Conservation (phyloP, 78 protist genomes). For the Mantamonas sphyraenae region DNA sequence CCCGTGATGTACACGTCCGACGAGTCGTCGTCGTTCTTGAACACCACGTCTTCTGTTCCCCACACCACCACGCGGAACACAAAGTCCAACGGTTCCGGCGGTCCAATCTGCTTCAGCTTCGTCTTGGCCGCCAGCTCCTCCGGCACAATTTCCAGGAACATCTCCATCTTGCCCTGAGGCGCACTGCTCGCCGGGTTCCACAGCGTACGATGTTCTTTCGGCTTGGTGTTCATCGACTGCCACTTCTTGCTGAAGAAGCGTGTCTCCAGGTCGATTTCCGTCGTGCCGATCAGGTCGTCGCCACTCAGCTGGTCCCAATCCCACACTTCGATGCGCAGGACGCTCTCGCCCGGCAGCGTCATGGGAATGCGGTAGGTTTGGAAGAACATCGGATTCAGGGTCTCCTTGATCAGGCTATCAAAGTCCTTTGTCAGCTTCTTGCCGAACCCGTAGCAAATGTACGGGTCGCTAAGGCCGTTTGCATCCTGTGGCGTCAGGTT, state of each 20-base stretch:
- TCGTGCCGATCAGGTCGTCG: conserved; percentile 23
- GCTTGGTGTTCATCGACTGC: not conserved
- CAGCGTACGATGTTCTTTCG: not conserved
- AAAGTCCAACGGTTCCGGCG: not conserved
- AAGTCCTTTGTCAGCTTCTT: not conserved
- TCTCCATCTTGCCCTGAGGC: conserved; percentile 23
- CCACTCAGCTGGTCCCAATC: conserved; percentile 15
- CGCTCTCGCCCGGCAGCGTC: conserved; percentile 6
- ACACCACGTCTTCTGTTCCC: conserved; percentile 2
- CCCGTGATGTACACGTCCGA: not conserved
- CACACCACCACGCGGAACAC: conserved; percentile 10
- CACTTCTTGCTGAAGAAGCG: not conserved
- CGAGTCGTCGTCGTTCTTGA: not conserved
- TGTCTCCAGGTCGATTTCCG: conserved; percentile 17
- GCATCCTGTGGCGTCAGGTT: conserved; percentile 12
- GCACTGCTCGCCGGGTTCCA: not conserved
- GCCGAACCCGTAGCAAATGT: not conserved
- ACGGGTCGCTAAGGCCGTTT: conserved; percentile 13
- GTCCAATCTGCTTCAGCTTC: not conserved
- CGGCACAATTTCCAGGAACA: conserved; percentile 21
- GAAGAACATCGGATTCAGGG: conserved; percentile 7
- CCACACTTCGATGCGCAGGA: not conserved
- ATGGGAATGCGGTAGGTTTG: not conserved
- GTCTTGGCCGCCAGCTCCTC: not conserved
- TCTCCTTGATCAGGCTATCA: not conserved